Evolutionary conservation across 768 basidiomycete species (phyloP).

Genomic region (Steccherinum ochraceum): DNA sequence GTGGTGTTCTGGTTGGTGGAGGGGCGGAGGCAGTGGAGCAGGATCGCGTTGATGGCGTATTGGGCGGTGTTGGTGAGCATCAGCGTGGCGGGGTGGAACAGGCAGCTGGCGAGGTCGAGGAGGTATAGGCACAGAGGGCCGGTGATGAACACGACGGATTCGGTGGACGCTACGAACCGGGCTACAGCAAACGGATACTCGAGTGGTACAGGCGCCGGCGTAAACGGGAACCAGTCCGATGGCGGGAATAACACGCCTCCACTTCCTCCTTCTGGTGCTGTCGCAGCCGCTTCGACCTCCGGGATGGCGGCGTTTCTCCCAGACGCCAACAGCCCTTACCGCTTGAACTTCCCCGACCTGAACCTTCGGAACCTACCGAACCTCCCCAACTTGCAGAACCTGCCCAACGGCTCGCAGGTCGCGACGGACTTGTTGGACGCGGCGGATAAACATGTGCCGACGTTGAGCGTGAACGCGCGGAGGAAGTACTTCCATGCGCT

Average conservation of each 20-base stretch:
- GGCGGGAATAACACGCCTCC: constrained; percentile 23
- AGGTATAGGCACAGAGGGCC: constrained; percentile 50
- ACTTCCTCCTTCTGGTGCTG: constrained; percentile 10
- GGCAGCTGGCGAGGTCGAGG: constrained; percentile 77
- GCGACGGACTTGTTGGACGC: constrained; percentile 68
- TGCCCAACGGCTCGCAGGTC: constrained; percentile 44
- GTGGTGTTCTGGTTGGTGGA: constrained; percentile 70
- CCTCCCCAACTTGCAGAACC: constrained; percentile 42
- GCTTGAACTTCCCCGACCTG: constrained; percentile 21
- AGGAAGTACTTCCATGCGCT: constrained; percentile 97
- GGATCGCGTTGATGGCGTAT: constrained; percentile 72
- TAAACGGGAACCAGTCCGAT: constrained; percentile 1
- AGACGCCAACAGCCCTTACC: constrained; percentile 11
- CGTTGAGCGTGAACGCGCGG: constrained; percentile 83
- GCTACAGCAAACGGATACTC: constrained; percentile 1
- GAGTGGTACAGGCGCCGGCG: constrained; percentile 8
- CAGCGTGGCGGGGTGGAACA: constrained; percentile 92
- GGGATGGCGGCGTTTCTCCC: constrained; percentile 17
- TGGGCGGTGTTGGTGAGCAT: constrained; percentile 78
- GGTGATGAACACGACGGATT: constrained; percentile 10
- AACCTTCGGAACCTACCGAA: constrained; percentile 39
- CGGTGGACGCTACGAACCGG: constrained; percentile 20
- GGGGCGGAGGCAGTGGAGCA: constrained; percentile 71
- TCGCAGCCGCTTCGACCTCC: constrained; percentile 21
- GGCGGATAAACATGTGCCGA: constrained; percentile 86